Evolutionary conservation across 23 red algal genomes (phyloP).

Genomic region (Gracilaria vermiculophylla): DNA sequence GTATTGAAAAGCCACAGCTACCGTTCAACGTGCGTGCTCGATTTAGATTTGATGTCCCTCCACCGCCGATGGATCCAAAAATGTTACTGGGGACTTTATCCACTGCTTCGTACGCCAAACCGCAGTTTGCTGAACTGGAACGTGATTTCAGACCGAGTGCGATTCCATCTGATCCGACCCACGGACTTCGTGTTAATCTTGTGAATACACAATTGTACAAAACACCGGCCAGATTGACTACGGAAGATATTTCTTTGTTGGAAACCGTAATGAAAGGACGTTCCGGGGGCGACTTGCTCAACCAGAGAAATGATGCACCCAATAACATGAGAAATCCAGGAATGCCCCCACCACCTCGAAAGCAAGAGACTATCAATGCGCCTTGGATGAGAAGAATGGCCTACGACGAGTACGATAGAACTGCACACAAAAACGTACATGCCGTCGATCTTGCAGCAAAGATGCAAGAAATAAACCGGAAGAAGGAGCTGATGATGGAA

Average conservation of each 20-base stretch:
- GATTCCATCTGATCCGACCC: conserved; percentile 37
- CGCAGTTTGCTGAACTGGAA: conserved; percentile 35
- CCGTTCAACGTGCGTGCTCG: conserved; percentile 53
- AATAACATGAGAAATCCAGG: conserved; percentile 20
- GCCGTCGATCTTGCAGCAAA: conserved; percentile 31
- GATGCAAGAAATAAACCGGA: conserved; percentile 29
- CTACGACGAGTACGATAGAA: conserved; percentile 58
- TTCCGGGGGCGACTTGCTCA: background rate
- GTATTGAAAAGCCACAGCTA: conserved; percentile 26
- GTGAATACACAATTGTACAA: conserved; percentile 23
- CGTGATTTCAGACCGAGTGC: conserved; percentile 32
- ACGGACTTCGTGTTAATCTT: conserved; percentile 57
- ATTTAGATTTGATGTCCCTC: conserved; percentile 56
- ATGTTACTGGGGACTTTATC: conserved; percentile 59
- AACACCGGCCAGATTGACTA: background rate
- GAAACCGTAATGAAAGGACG: conserved; percentile 19
- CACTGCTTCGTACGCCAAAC: conserved; percentile 42
- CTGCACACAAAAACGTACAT: conserved; percentile 19
- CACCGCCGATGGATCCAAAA: conserved; percentile 64
- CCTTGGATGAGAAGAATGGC: conserved; percentile 67
- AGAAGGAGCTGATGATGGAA: conserved; percentile 12
- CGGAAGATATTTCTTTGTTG: conserved; percentile 46
- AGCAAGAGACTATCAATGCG: background rate
- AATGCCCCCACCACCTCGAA: conserved; percentile 15
- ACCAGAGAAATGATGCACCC: background rate